These are phyloP conservation scores for Fusarium devonianum DNA, from an alignment of 2,329 filamentous ascomycete genomes.

Conservation along the genomic window DNA sequence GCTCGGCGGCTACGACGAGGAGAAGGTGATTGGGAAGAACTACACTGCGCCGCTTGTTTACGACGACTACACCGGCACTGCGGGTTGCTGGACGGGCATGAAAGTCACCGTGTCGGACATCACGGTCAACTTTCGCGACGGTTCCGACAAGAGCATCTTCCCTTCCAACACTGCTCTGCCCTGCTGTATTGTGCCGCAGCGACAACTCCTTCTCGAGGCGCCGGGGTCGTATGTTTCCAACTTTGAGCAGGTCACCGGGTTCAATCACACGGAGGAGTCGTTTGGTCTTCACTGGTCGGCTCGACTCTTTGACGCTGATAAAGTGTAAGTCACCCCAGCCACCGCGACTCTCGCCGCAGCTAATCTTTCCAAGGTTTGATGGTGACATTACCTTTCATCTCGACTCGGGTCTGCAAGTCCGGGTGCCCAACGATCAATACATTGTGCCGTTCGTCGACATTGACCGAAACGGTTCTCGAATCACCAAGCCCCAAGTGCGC, in stretches of 20 bases:
- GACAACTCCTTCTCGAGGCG: conserved; percentile 42
- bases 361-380: conserved; percentile 30
- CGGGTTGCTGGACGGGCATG: conserved; percentile 36
- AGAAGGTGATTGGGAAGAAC: conserved; percentile 42
- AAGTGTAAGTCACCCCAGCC: conserved; percentile 6
- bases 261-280: conserved; percentile 9
- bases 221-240: conserved; percentile 25
- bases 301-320: conserved; percentile 12
- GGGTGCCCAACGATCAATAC: conserved; percentile 43
- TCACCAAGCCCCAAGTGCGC: conserved; percentile 15
- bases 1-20: conserved; percentile 45
- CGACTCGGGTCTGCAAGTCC: conserved; percentile 39
- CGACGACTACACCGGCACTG: conserved; percentile 17
- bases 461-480: conserved; percentile 37
- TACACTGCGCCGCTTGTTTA: conserved; percentile 38
- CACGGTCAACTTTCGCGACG: conserved; percentile 41
- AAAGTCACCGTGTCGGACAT: conserved; percentile 35
- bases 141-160: conserved; percentile 40
- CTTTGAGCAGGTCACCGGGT: conserved; percentile 31
- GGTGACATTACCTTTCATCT: conserved; percentile 43
- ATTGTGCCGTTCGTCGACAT: conserved; percentile 41
- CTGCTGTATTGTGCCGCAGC: conserved; percentile 44
- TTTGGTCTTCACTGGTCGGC: conserved; percentile 32
- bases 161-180: conserved; percentile 33
- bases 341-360: rapidly evolving